phyloP scores from a whole-genome alignment of 139 green algal species.

The Tetraselmis chui region DNA sequence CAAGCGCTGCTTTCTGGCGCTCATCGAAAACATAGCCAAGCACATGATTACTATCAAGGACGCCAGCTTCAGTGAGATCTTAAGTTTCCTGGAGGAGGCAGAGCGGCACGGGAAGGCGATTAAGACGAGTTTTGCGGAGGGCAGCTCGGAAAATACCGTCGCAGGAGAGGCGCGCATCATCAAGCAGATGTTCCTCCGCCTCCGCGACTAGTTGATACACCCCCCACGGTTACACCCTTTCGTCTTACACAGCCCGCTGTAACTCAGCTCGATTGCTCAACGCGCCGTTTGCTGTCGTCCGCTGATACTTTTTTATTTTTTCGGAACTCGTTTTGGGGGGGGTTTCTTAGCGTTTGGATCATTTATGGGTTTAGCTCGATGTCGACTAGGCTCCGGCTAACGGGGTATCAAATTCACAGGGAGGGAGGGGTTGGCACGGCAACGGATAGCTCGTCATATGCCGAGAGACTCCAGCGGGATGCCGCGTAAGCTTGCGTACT shows the following conservation, averaged over 20 bases:
- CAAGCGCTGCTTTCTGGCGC: constrained; percentile 67
- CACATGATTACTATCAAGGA: constrained; percentile 78
- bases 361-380: too few relatives aligned
- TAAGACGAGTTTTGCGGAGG: background rate
- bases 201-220: constrained; percentile 35
- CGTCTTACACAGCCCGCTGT: too few relatives aligned
- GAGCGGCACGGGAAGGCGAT: constrained; percentile 39
- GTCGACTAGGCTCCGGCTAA: too few relatives aligned
- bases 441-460: background rate
- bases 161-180: constrained; percentile 37
- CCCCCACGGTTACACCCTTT: too few relatives aligned
- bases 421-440: too few relatives aligned
- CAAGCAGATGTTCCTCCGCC: constrained; percentile 40
- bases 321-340: too few relatives aligned
- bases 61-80: constrained; percentile 49
- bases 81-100: constrained; percentile 39
- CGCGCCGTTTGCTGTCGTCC: too few relatives aligned
- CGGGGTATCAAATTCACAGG: too few relatives aligned
- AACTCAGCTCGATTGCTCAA: too few relatives aligned
- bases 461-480: background rate
- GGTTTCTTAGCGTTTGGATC: too few relatives aligned
- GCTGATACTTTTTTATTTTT: too few relatives aligned
- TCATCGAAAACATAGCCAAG: constrained; percentile 80
- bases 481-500: background rate
- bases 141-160: constrained; percentile 21